These are phyloP conservation scores for Trichoderma asperelloides DNA, from an alignment of 495 filamentous ascomycete species.

Conservation along the genomic window DNA sequence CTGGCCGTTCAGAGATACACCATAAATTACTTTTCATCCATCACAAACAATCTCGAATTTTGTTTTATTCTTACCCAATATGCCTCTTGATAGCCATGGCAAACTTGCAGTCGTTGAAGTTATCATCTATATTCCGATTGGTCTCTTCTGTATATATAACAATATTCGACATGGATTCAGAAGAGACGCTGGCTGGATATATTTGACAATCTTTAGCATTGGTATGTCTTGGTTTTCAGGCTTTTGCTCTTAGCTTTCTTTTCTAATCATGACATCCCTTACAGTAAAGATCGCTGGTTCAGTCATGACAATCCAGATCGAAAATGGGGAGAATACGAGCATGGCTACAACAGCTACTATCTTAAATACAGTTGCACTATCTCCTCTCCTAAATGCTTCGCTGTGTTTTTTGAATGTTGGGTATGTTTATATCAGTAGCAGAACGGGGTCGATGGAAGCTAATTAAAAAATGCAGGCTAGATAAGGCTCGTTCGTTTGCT, in stretches of 20 bases:
- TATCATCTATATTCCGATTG: not conserved
- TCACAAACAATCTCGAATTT: not conserved
- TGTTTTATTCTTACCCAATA: not conserved
- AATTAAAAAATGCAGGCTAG: not conserved
- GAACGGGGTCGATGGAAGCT: too few relatives aligned
- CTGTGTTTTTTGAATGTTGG: not conserved
- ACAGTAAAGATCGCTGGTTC: not conserved
- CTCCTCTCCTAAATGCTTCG: not conserved
- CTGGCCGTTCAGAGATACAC: not conserved
- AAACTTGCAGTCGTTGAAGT: not conserved
- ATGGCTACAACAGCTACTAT: not conserved
- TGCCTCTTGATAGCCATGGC: not conserved
- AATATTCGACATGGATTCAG: not conserved
- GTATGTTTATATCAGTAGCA: not conserved
- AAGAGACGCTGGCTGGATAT: constrained; percentile 1
- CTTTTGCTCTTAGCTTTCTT: not conserved
- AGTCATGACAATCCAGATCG: not conserved
- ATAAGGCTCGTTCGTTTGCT: not conserved
- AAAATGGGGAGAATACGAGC: not conserved
- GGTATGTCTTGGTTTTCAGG: not conserved
- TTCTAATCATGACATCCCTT: not conserved
- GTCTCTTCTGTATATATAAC: not conserved
- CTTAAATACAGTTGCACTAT: not conserved
- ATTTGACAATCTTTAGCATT: not conserved
- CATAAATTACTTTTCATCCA: not conserved